Evolutionary conservation across 768 basidiomycete genomes (phyloP).

Genomic region (Amanita molliuscula): DNA sequence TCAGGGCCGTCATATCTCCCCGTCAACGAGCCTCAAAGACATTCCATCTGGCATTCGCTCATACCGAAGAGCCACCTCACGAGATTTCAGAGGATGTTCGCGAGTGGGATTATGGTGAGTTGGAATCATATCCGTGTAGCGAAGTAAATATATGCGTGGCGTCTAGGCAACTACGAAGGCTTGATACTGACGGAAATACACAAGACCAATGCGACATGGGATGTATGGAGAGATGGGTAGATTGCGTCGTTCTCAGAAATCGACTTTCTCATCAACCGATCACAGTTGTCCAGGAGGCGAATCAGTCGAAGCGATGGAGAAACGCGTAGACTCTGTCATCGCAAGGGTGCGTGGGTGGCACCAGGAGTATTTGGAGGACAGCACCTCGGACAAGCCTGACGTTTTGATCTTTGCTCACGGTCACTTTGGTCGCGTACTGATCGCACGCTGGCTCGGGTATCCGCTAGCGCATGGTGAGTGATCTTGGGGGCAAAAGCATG

Average conservation of each 20-base stretch:
- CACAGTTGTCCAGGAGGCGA: constrained; percentile 83
- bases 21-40: constrained; percentile 78
- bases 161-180: constrained; percentile 74
- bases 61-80: constrained; percentile 35
- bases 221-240: constrained; percentile 81
- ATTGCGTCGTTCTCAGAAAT: constrained; percentile 11
- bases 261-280: constrained; percentile 2
- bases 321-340: constrained; percentile 71
- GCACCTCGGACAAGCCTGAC: constrained; percentile 54
- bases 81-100: constrained; percentile 53
- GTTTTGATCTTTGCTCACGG: constrained; percentile 89
- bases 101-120: constrained; percentile 79
- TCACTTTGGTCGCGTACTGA: constrained; percentile 67
- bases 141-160: constrained; percentile 2
- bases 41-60: constrained; percentile 68
- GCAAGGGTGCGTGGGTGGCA: constrained; percentile 67
- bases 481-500: not conserved
- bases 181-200: constrained; percentile 72
- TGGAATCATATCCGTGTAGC: not conserved
- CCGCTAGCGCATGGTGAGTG: constrained; percentile 45
- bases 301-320: constrained; percentile 67
- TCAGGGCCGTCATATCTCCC: constrained; percentile 76
- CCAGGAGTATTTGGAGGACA: constrained; percentile 53
- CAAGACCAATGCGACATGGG: constrained; percentile 49
- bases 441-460: constrained; percentile 75